phyloP scores from a whole-genome alignment of 2,329 filamentous ascomycete genomes.

The Phialophora tarda region DNA sequence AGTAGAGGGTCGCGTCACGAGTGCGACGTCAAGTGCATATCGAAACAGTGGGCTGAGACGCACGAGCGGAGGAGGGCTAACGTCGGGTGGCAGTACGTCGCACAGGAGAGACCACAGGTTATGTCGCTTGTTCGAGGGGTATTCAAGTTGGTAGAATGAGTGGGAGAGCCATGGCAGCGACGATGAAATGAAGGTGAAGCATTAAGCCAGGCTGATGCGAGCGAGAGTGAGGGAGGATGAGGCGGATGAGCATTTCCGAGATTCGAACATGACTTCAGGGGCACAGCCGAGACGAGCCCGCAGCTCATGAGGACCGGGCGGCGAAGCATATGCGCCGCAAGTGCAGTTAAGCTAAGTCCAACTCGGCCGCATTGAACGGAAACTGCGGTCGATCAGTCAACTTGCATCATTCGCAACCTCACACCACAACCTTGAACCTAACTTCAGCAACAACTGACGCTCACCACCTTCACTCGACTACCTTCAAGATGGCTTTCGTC shows the following conservation, averaged over 20 bases:
- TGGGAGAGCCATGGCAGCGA: constrained; percentile 24
- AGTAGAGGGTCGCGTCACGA: constrained; percentile 28
- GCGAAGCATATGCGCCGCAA: not conserved
- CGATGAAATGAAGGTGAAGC: constrained; percentile 19
- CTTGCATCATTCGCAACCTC: constrained; percentile 18
- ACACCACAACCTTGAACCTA: constrained; percentile 25
- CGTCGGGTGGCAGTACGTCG: constrained; percentile 11
- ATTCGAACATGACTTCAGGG: constrained; percentile 13
- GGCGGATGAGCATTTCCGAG: constrained; percentile 20
- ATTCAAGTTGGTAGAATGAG: constrained; percentile 17
- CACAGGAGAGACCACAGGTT: not conserved
- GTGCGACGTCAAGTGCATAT: constrained; percentile 34
- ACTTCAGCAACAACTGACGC: constrained; percentile 10
- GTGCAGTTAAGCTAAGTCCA: constrained; percentile 8
- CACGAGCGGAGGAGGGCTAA: constrained; percentile 6
- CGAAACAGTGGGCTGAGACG: constrained; percentile 13
- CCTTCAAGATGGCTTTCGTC: constrained; percentile 25
- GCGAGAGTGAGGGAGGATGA: constrained; percentile 25
- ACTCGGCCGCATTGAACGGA: not conserved
- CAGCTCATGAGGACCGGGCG: not conserved
- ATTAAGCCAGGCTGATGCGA: constrained; percentile 7
- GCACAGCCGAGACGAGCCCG: not conserved
- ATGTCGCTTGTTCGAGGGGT: not conserved
- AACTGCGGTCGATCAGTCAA: constrained; percentile 16
- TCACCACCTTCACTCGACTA: constrained; percentile 10